These are phyloP conservation scores for Beauveria australis DNA, from an alignment of 2,329 filamentous ascomycete genomes.

Conservation along the genomic window DNA sequence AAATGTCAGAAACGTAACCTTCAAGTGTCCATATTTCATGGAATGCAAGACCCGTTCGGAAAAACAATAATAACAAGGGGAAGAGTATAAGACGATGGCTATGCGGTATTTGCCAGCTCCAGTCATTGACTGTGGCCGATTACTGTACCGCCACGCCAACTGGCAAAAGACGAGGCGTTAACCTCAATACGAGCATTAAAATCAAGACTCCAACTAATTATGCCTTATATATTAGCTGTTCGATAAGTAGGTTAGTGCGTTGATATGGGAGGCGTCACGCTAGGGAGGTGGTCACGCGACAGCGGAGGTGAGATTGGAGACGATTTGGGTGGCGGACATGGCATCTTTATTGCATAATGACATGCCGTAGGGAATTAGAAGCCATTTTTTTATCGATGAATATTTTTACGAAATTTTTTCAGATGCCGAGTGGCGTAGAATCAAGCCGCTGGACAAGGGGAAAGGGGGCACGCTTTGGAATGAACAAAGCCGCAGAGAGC, in stretches of 20 bases:
- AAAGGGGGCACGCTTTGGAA: conserved; percentile 2
- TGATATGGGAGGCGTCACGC: not conserved
- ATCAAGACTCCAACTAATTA: not conserved
- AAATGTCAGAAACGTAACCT: too few relatives aligned
- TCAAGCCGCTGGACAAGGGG: not conserved
- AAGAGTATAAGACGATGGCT: too few relatives aligned
- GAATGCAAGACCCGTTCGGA: not conserved
- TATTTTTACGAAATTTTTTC: not conserved
- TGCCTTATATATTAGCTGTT: not conserved
- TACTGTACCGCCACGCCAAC: too few relatives aligned
- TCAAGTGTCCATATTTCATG: not conserved
- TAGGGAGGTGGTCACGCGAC: not conserved
- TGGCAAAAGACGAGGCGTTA: too few relatives aligned
- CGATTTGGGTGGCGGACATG: not conserved
- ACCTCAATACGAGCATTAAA: too few relatives aligned
- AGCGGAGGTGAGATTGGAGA: not conserved
- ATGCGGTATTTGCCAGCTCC: too few relatives aligned
- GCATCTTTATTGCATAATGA: not conserved
- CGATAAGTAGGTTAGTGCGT: not conserved
- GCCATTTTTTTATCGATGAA: not conserved
- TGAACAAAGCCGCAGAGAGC: not conserved
- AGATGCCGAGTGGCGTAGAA: not conserved
- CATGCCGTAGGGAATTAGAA: not conserved
- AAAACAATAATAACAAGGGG: not conserved
- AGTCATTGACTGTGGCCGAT: too few relatives aligned